Percentiles rank a stretch among this genome's conserved stretches.
phyloP scores from a whole-genome alignment of 495 filamentous ascomycete genomes.

The Halenospora varia region DNA sequence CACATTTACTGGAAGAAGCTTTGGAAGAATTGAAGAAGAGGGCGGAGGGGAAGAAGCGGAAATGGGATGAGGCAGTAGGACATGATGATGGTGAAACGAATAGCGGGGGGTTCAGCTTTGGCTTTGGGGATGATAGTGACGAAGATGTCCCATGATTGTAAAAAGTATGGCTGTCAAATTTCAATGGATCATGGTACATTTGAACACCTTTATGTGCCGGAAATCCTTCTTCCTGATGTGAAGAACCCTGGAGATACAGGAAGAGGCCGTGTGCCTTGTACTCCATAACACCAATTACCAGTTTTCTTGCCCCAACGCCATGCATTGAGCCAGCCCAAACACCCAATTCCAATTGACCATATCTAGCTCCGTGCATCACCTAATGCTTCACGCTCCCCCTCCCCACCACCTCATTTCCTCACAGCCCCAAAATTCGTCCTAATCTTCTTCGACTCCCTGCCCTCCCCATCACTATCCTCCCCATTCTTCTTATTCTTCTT shows the following conservation, averaged over 20 bases:
- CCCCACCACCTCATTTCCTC: constrained; percentile 33
- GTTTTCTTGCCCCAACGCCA: not conserved
- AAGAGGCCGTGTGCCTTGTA: too few relatives aligned
- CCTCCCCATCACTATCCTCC: constrained; percentile 45
- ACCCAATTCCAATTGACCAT: too few relatives aligned
- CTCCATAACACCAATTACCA: too few relatives aligned
- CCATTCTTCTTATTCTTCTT: constrained; percentile 40
- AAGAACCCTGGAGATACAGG: too few relatives aligned
- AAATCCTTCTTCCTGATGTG: too few relatives aligned
- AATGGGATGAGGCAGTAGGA: constrained; percentile 77
- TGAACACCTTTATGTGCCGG: too few relatives aligned
- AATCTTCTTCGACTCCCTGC: constrained; percentile 37
- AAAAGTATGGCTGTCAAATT: not conserved
- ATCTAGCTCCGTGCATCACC: not conserved
- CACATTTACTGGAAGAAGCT: constrained; percentile 61
- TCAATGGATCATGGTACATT: not conserved
- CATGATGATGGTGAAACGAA: constrained; percentile 29
- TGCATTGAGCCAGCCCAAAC: not conserved
- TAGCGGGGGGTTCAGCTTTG: constrained; percentile 63
- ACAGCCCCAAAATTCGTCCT: constrained; percentile 47
- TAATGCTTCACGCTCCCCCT: not conserved
- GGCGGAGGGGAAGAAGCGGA: constrained; percentile 64
- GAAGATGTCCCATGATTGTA: constrained; percentile 42
- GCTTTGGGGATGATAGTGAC: constrained; percentile 62
- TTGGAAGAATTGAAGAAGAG: constrained; percentile 60